Base-by-base conservation (phyloP, 768 basidiomycete genomes). In the Naematelia encephala region DNA sequence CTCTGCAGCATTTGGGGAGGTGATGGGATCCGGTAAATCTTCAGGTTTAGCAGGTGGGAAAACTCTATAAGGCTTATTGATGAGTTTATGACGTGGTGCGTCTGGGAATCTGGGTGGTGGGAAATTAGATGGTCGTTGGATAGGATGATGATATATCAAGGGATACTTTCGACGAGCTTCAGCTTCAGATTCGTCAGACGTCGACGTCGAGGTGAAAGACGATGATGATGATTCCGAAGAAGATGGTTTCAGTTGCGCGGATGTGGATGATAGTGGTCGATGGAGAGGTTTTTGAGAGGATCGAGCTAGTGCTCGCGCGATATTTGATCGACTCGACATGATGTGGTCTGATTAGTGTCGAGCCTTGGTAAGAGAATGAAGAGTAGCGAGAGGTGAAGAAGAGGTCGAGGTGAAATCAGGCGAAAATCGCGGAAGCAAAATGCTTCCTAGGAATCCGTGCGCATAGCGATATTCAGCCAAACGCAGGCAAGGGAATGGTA, bases 21-120 rank as follows among this genome's bases (percentile, higher is more conserved):
- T 59, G 23, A 60, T 54, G 43, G 58, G 43, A 44, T 62, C 57
- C 48, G 68, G 57, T 49, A 54, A 43, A 29, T 45, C n/a, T 39
- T 46, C 27, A 30, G 39, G 12, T 47, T 27, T 34, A 0, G 68
- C 61, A 1, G 66, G 48, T 4, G 44, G 47, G 51, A 66, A 70
- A 34, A 66, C 57, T 8, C 65, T 61, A 8, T 60, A 47, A 10
- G 68, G 74, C 54, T 61, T 60, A 42, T 72, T 72, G 56, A 72
- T 72, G 46, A 71, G 65, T 57, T 61, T 55, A 51, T 69, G 67
- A 23, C 59, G 49, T 10, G 68, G 67, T 13, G 61, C 50, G 26
- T 56, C 44, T 16, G 63, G 59, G 55, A 54, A 62, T 16, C 30
- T 30, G 1, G 49, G 46, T 4, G 50, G 49, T 22, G 63, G 63